Evolutionary conservation across 139 green algal genomes (phyloP).

Genomic region (Picochlorum costavermella): DNA sequence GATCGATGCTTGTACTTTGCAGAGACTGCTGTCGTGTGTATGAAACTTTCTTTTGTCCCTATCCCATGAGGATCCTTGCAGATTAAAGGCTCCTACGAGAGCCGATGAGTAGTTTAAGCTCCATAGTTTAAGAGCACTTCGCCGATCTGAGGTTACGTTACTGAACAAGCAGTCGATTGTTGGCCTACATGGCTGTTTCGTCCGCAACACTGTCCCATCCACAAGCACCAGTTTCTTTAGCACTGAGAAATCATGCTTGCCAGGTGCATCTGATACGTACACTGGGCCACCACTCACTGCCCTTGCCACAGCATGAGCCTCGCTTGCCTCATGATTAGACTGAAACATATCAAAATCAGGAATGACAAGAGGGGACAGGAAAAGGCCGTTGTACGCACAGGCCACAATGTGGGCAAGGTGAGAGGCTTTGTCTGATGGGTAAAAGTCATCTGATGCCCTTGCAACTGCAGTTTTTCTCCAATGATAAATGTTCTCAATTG

Average conservation of each 20-base stretch:
- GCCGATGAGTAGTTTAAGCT: constrained; percentile 51
- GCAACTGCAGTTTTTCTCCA: constrained; percentile 24
- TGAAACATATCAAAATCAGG: constrained; percentile 24
- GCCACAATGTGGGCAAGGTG: constrained; percentile 80
- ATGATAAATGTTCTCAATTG: constrained; percentile 83
- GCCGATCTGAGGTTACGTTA: constrained; percentile 70
- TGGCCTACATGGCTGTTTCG: constrained; percentile 66
- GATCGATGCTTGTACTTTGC: constrained; percentile 25
- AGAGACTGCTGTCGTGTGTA: constrained; percentile 34
- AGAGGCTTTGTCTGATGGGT: constrained; percentile 64
- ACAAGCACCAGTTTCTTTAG: constrained; percentile 60
- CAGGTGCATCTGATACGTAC: constrained; percentile 81
- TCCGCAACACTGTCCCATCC: constrained; percentile 55
- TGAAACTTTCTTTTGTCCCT: constrained; percentile 57
- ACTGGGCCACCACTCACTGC: constrained; percentile 58
- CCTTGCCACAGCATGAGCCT: constrained; percentile 35
- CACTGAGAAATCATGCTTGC: constrained; percentile 72
- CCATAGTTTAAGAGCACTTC: constrained; percentile 74
- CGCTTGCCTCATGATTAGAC: background rate
- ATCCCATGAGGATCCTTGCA: constrained; percentile 82
- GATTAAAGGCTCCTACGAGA: constrained; percentile 77
- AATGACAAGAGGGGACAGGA: constrained; percentile 50
- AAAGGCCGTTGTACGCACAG: constrained; percentile 77
- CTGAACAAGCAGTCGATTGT: constrained; percentile 83
- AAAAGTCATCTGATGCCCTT: constrained; percentile 70